Conservation (phyloP, 345 rosid genomes). For the Citrus trifoliata region DNA sequence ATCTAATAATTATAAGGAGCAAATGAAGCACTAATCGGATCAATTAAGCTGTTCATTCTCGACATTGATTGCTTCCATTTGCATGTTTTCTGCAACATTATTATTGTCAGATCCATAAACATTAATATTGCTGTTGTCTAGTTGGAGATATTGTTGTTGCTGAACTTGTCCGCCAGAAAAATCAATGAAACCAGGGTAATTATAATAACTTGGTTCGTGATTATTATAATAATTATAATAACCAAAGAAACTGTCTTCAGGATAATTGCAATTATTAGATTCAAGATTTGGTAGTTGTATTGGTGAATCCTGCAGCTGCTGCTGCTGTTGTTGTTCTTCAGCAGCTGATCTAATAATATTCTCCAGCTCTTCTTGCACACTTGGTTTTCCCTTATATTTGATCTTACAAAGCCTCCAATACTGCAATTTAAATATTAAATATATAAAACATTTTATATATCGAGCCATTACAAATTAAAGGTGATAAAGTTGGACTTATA, state of each 20-base stretch:
- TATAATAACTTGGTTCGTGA: background rate
- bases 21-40: no score
- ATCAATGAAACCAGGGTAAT: background rate
- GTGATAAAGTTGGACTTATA: no score
- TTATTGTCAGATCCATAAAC: background rate
- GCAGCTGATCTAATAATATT: no score
- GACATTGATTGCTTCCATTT: background rate
- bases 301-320: no score
- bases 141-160: background rate
- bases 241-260: no score
- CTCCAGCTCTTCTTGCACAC: background rate
- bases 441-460: no score
- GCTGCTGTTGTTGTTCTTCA: no score
- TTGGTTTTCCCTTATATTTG: constrained; percentile 1
- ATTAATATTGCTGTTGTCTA: background rate
- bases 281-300: no score
- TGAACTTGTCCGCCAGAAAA: background rate
- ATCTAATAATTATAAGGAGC: no score
- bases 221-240: no score
- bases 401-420: constrained; percentile 5
- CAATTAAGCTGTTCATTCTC: background rate
- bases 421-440: background rate
- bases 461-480: no score
- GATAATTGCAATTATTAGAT: no score
- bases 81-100: background rate